phyloP scores from a whole-genome alignment of 1,139 yeast genomes.

The Taiozyma onychis region DNA sequence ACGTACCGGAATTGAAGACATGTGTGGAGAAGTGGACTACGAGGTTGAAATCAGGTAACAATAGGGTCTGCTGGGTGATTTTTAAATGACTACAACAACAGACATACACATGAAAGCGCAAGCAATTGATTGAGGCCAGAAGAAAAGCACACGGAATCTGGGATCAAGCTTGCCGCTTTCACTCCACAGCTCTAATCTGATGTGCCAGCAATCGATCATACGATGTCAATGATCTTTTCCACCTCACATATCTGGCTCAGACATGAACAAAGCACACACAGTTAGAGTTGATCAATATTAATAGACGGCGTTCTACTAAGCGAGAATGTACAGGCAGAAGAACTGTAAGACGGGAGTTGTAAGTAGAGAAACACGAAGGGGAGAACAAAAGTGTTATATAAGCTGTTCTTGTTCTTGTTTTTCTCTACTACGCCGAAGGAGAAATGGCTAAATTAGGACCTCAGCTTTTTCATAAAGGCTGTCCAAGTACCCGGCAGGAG shows the following conservation, averaged over 20 bases:
- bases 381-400: too few species aligned
- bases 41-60: too few species aligned
- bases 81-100: too few species aligned
- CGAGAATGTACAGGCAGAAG: neutral
- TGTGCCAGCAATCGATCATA: neutral
- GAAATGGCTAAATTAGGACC: neutral
- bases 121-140: too few species aligned
- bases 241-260: neutral
- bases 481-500: neutral
- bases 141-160: too few species aligned
- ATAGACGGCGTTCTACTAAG: too few species aligned
- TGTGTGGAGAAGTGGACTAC: neutral
- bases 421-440: neutral
- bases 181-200: neutral
- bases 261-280: neutral
- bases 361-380: neutral
- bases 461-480: too few species aligned
- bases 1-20: neutral
- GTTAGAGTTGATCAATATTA: neutral
- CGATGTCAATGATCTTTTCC: neutral
- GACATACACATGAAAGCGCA: too few species aligned
- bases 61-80: too few species aligned
- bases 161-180: too few species aligned
- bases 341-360: neutral
- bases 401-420: neutral